Conservation (phyloP, 768 basidiomycete genomes). For the Pulveroboletus sp. region DNA sequence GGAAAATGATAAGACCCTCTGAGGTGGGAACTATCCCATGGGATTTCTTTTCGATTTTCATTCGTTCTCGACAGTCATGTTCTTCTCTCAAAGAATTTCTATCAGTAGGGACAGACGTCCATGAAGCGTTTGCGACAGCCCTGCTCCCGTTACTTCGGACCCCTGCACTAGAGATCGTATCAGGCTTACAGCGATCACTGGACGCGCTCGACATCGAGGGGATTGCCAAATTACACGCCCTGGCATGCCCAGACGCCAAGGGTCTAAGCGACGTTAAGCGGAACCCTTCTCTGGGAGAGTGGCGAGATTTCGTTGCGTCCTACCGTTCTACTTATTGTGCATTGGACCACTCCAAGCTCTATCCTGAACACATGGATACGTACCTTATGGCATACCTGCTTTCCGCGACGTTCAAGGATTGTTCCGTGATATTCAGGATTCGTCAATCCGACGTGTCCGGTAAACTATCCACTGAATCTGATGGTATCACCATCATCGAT, state of each 20-base stretch:
- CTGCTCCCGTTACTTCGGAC: slow-evolving; percentile 46
- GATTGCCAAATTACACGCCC: slow-evolving; percentile 43
- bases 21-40: slow-evolving; percentile 42
- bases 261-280: slow-evolving; percentile 29
- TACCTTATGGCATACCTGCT: slow-evolving; percentile 75
- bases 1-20: slow-evolving; percentile 52
- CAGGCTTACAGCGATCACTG: slow-evolving; percentile 65
- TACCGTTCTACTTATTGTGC: slow-evolving; percentile 41
- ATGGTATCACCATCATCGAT: slow-evolving; percentile 70
- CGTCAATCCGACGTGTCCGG: slow-evolving; percentile 5
- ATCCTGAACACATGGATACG: slow-evolving; percentile 49
- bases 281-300: slow-evolving; percentile 63
- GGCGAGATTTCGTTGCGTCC: slow-evolving; percentile 55
- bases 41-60: slow-evolving; percentile 2
- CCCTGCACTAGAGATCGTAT: slow-evolving; percentile 51
- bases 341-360: slow-evolving; percentile 37
- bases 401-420: slow-evolving; percentile 96
- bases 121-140: slow-evolving; percentile 48
- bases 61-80: slow-evolving; percentile 4
- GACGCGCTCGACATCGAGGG: slow-evolving; percentile 87
- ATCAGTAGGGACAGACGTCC: slow-evolving; percentile 29
- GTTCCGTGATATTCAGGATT: slow-evolving; percentile 62
- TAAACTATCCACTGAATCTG: slow-evolving; percentile 31
- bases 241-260: slow-evolving; percentile 6
- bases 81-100: slow-evolving; percentile 15